Evolutionary conservation across 2,329 filamentous ascomycete species (phyloP).

Genomic region (Claviceps pazoutovae): DNA sequence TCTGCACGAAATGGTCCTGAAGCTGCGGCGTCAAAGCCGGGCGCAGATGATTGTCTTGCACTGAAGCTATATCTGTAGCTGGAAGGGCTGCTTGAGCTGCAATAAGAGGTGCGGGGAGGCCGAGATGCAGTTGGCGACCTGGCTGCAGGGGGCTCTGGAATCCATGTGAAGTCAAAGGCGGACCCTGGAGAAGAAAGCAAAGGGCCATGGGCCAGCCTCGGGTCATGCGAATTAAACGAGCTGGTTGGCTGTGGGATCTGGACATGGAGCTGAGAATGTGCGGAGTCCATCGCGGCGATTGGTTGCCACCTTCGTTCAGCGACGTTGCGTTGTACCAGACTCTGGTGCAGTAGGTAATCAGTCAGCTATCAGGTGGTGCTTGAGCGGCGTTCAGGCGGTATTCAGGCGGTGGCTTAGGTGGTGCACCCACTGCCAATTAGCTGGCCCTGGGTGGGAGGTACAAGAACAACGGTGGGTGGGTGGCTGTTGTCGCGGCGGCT

Average conservation of each 20-base stretch:
- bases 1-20: neutral
- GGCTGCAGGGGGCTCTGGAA: neutral
- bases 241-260: conserved; percentile 1
- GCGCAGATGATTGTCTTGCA: neutral
- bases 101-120: neutral
- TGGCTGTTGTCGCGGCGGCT: neutral
- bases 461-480: too few species aligned
- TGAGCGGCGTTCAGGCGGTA: neutral
- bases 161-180: conserved; percentile 5
- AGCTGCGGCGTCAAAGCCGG: neutral
- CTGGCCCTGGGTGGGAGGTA: too few species aligned
- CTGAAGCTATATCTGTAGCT: conserved; percentile 2
- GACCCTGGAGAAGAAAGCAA: conserved; percentile 1
- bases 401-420: too few species aligned
- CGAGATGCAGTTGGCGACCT: neutral
- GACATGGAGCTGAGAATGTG: conserved; percentile 2
- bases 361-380: too few species aligned
- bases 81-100: neutral
- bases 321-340: neutral
- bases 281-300: conserved; percentile 4
- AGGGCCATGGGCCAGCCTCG: neutral
- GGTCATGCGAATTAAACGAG: neutral
- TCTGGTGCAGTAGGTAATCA: neutral
- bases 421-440: too few species aligned
- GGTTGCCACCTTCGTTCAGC: conserved; percentile 1